Evolutionary conservation across 352 stramenopile genomes (phyloP).

Genomic region (Phytophthora niederhauseri): DNA sequence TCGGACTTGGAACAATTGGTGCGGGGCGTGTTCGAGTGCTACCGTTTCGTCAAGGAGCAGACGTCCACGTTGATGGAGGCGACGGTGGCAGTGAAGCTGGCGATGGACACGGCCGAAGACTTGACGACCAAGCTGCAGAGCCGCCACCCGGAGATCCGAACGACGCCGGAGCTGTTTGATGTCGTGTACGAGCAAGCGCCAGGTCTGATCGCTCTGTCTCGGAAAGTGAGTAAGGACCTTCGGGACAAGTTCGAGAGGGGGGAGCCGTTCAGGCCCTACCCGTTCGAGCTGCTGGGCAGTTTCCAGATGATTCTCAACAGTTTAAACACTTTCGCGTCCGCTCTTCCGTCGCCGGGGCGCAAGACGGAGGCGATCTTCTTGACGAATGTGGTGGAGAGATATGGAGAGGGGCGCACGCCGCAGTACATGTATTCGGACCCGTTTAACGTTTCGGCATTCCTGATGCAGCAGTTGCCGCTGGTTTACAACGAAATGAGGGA

Average conservation of each 20-base stretch:
- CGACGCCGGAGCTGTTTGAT: background rate
- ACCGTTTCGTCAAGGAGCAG: background rate
- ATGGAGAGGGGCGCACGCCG: background rate
- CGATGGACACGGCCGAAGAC: background rate
- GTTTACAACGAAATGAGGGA: background rate
- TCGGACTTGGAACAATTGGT: constrained; percentile 1
- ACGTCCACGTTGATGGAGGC: background rate
- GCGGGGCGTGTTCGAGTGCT: background rate
- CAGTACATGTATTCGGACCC: background rate
- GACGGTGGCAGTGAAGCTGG: background rate
- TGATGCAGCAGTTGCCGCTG: constrained; percentile 1
- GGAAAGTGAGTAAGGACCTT: background rate
- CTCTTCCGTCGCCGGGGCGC: background rate
- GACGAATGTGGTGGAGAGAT: background rate
- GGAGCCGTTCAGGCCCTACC: background rate
- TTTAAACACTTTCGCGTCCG: background rate
- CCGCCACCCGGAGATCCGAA: background rate
- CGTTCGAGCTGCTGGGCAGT: background rate
- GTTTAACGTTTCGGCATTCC: background rate
- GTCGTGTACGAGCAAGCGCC: background rate
- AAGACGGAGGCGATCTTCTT: constrained; percentile 1
- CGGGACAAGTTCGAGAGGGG: background rate
- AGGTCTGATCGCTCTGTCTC: background rate
- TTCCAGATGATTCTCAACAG: constrained; percentile 4
- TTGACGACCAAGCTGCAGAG: constrained; percentile 2